phyloP scores from a whole-genome alignment of 768 basidiomycete genomes.

The Peribolospora baueri region DNA sequence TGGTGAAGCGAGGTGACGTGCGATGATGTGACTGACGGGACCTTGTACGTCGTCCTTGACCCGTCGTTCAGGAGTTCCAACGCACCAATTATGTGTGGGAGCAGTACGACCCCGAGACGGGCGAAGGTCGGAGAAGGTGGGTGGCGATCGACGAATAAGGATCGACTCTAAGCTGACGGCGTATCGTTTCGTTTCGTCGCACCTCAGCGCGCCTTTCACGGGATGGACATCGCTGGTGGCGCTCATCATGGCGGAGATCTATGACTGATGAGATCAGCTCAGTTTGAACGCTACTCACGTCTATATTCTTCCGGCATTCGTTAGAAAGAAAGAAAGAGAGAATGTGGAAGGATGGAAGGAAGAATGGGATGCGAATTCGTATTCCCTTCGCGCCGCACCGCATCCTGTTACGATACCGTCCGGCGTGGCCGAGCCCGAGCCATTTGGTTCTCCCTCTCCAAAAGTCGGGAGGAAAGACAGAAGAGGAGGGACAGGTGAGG shows the following conservation, averaged over 20 bases:
- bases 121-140: conserved; percentile 67
- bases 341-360: no score
- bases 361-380: no score
- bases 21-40: not conserved
- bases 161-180: not conserved
- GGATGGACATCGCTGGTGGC: conserved; percentile 56
- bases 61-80: conserved; percentile 45
- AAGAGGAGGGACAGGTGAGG: no score
- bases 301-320: no score
- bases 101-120: conserved; percentile 67
- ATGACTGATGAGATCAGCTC: no score
- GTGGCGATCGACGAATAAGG: conserved; percentile 7
- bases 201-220: conserved; percentile 68
- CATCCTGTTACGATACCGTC: no score
- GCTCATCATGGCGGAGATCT: conserved; percentile 10
- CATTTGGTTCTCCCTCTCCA: no score
- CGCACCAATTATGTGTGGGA: conserved; percentile 93
- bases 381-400: no score
- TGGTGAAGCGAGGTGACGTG: not conserved
- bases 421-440: no score
- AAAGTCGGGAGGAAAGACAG: no score
- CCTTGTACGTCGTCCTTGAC: not conserved
- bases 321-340: no score
- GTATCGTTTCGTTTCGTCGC: conserved; percentile 4
- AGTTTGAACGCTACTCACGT: no score